Evolutionary conservation across 352 stramenopile species (phyloP).

Genomic region (Phytophthora pistaciae): DNA sequence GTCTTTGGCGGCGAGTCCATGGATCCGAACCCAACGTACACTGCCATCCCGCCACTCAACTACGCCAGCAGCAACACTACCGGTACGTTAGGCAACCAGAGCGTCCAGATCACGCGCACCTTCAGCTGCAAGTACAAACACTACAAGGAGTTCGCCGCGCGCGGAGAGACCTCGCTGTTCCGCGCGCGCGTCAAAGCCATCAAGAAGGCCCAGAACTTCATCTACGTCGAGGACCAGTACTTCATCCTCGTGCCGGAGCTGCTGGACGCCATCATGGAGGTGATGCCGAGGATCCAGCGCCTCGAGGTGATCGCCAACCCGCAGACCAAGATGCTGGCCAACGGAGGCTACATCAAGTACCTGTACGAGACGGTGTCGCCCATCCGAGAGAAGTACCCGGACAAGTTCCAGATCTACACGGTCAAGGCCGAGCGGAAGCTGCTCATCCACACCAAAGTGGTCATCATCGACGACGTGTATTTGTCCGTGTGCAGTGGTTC

Average conservation of each 20-base stretch:
- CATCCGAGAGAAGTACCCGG: constrained; percentile 42
- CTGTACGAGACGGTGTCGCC: constrained; percentile 63
- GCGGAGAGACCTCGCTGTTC: constrained; percentile 29
- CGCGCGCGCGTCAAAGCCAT: constrained; percentile 33
- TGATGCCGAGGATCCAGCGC: constrained; percentile 55
- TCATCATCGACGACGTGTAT: constrained; percentile 74
- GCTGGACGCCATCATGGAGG: constrained; percentile 40
- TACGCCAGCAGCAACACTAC: constrained; percentile 50
- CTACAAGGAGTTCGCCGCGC: constrained; percentile 31
- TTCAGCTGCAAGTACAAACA: constrained; percentile 33
- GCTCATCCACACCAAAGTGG: constrained; percentile 63
- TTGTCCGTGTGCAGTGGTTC: no score
- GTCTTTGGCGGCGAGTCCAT: no score
- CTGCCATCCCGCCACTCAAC: constrained; percentile 40
- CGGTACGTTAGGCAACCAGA: constrained; percentile 24
- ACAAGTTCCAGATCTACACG: constrained; percentile 48
- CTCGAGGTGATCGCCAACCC: constrained; percentile 54
- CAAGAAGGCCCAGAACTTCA: constrained; percentile 37
- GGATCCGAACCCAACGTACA: constrained; percentile 39
- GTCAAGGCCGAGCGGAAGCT: constrained; percentile 39
- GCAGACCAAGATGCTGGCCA: constrained; percentile 34
- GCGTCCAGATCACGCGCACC: constrained; percentile 32
- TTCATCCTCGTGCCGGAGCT: constrained; percentile 31
- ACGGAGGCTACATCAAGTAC: constrained; percentile 55
- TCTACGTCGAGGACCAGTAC: constrained; percentile 38